A percentile compares a stretch with the other conserved stretches of the same genome.
Conservation (phyloP, 73 alveolate species). For the Paramecium primaurelia region DNA sequence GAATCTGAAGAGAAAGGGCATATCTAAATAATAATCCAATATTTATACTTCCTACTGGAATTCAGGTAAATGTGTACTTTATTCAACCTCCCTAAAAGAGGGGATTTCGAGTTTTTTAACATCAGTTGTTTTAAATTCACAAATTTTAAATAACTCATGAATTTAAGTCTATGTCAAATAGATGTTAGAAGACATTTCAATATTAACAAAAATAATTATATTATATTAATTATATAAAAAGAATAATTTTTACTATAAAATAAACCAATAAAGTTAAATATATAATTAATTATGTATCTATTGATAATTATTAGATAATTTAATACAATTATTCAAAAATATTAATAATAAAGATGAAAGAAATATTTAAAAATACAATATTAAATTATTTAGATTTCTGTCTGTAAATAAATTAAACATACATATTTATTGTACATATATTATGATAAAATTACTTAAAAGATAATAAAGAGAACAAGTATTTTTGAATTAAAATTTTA, state of each 20-base stretch:
- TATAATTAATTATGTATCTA: too few species aligned
- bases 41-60: neutral
- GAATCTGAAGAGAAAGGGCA: neutral
- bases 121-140: neutral
- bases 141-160: neutral
- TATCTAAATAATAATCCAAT: neutral
- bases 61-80: neutral
- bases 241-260: neutral
- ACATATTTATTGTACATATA: too few species aligned
- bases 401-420: too few species aligned
- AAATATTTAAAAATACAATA: too few species aligned
- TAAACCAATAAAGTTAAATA: too few species aligned
- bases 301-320: too few species aligned
- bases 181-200: neutral
- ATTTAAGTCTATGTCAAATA: neutral
- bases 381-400: too few species aligned
- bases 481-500: too few species aligned
- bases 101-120: neutral
- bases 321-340: too few species aligned
- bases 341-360: neutral
- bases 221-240: neutral
- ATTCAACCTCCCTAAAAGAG: neutral
- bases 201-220: neutral
- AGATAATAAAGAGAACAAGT: too few species aligned
- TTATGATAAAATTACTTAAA: too few species aligned